Evolutionary conservation across 2,329 filamentous ascomycete species (phyloP).

Genomic region (Pseudogymnoascus sp.): DNA sequence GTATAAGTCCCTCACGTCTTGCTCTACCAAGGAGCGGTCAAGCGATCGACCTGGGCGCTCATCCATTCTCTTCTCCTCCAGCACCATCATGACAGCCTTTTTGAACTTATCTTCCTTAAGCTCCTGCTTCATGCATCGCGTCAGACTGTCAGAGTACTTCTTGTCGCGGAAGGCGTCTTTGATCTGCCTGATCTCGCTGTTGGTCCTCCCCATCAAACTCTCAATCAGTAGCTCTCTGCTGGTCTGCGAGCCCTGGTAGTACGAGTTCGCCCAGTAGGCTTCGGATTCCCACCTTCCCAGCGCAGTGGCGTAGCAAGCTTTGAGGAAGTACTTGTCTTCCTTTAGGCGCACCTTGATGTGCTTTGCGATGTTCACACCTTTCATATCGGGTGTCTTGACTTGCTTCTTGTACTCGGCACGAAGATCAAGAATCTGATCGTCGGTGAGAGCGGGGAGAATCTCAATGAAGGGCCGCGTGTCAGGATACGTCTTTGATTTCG

Average conservation of each 20-base stretch:
- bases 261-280: constrained; percentile 96
- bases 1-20: constrained; percentile 67
- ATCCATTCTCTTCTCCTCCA: constrained; percentile 78
- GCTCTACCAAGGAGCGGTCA: constrained; percentile 46
- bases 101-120: constrained; percentile 96
- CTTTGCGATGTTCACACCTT: constrained; percentile 77
- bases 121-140: constrained; percentile 83
- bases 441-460: constrained; percentile 73
- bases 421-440: constrained; percentile 80
- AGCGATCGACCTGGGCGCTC: constrained; percentile 38
- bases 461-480: constrained; percentile 68
- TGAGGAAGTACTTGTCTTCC: constrained; percentile 71
- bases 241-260: constrained; percentile 83
- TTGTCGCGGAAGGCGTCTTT: constrained; percentile 86
- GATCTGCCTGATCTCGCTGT: constrained; percentile 78
- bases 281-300: constrained; percentile 88
- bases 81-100: constrained; percentile 70
- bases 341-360: constrained; percentile 73
- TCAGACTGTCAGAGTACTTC: constrained; percentile 75
- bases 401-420: constrained; percentile 85
- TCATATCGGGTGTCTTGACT: constrained; percentile 70
- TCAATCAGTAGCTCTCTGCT: constrained; percentile 88
- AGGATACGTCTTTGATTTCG: constrained; percentile 50
- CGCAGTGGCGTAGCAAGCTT: constrained; percentile 83
- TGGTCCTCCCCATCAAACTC: constrained; percentile 79